A percentile compares a stretch with the other conserved stretches of the same genome.
These are phyloP conservation scores for Prunus fruticosa DNA, from an alignment of 306 rosid species.

Conservation along the genomic window DNA sequence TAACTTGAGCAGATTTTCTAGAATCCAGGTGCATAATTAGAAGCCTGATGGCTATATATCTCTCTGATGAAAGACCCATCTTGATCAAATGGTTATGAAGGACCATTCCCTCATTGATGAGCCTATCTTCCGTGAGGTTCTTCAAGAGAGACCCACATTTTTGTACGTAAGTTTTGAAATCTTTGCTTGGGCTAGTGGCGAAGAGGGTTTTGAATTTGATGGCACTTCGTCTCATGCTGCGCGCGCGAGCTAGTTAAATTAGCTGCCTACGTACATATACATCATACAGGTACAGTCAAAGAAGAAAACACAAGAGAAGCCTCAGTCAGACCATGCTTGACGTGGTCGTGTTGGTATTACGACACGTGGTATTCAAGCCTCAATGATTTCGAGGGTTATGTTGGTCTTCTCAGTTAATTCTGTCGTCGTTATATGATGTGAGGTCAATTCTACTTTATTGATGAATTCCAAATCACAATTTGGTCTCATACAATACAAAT, in stretches of 20 bases:
- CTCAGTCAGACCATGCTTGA: background rate
- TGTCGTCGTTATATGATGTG: background rate
- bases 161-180: background rate
- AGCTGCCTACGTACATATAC: background rate
- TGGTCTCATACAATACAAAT: background rate
- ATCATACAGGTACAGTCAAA: background rate
- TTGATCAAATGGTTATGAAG: constrained; percentile 13
- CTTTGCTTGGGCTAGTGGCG: background rate
- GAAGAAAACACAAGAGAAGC: background rate
- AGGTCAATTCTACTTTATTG: background rate
- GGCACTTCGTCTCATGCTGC: background rate
- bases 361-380: background rate
- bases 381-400: background rate
- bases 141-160: background rate
- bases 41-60: constrained; percentile 13
- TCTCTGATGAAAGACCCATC: constrained; percentile 17
- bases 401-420: background rate
- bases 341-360: background rate
- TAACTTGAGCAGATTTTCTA: background rate
- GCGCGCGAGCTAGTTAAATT: background rate
- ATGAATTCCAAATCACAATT: background rate
- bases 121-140: background rate
- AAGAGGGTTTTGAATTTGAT: background rate
- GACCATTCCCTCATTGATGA: constrained; percentile 3
- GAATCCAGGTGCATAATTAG: constrained; percentile 12